Conservation (phyloP, 331 rosid species). For the Pyracantha coccinea region DNA sequence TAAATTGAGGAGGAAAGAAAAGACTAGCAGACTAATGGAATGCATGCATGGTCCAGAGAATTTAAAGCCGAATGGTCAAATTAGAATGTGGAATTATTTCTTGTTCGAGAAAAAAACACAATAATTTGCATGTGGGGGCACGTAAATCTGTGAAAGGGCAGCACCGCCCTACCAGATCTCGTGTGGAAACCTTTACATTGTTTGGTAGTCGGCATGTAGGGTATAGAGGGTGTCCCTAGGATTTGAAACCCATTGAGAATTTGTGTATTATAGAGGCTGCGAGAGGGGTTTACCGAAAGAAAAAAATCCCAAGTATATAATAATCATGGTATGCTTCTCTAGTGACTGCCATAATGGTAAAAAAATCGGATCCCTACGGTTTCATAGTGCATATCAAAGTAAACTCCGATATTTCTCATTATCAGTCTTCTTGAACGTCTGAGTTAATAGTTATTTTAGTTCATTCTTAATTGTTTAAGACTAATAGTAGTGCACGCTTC, state of each 20-base stretch:
- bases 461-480: no score
- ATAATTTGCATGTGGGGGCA: slow-evolving; percentile 2
- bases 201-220: slow-evolving; percentile 1
- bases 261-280: background rate
- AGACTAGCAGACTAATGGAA: background rate
- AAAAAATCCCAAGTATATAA: background rate
- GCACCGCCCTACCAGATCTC: background rate
- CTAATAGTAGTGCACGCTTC: no score
- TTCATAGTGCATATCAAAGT: background rate
- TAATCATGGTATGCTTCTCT: background rate
- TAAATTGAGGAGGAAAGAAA: background rate
- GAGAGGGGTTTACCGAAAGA: background rate
- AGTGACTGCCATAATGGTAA: background rate
- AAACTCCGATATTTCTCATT: no score
- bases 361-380: background rate
- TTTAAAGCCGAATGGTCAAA: slow-evolving; percentile 11
- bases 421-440: no score
- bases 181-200: background rate
- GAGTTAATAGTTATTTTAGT: no score
- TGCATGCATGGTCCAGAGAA: background rate
- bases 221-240: background rate
- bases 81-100: background rate
- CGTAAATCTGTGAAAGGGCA: background rate
- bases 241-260: background rate
- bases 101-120: background rate